Conservation (phyloP, 164 flowering plant genomes). For the Buxus sempervirens region DNA sequence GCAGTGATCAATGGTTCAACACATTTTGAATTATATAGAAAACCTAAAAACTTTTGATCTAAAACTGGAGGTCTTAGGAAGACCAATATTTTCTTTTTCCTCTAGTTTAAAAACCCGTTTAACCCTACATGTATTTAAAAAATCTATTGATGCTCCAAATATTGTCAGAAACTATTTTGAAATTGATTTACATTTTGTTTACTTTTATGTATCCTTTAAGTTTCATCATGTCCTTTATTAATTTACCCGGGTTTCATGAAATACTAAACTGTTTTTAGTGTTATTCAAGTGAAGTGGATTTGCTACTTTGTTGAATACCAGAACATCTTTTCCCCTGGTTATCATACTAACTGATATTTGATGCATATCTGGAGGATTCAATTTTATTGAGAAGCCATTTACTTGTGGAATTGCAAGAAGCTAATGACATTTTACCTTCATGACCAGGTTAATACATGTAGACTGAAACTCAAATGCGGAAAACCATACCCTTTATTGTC, state of each 20-base stretch:
- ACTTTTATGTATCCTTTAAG: too few relatives aligned
- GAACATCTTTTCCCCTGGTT: too few relatives aligned
- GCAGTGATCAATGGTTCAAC: too few relatives aligned
- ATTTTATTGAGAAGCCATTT: not conserved
- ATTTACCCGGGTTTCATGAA: too few relatives aligned
- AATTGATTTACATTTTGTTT: too few relatives aligned
- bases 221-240: not conserved
- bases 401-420: not conserved
- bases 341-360: not conserved
- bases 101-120: not conserved
- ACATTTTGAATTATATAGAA: not conserved
- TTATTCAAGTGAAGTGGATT: not conserved
- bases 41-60: not conserved
- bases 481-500: not conserved
- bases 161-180: not conserved
- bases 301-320: too few relatives aligned
- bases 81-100: not conserved
- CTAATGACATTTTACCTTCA: conserved; percentile 12
- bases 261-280: too few relatives aligned
- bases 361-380: not conserved
- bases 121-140: not conserved
- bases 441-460: conserved; percentile 11
- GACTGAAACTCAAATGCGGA: conserved; percentile 7
- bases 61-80: not conserved
- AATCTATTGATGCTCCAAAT: not conserved